A percentile compares a stretch with the other conserved stretches of the same genome.
phyloP scores from a whole-genome alignment of 495 filamentous ascomycete genomes.

The Venustampulla echinocandica region DNA sequence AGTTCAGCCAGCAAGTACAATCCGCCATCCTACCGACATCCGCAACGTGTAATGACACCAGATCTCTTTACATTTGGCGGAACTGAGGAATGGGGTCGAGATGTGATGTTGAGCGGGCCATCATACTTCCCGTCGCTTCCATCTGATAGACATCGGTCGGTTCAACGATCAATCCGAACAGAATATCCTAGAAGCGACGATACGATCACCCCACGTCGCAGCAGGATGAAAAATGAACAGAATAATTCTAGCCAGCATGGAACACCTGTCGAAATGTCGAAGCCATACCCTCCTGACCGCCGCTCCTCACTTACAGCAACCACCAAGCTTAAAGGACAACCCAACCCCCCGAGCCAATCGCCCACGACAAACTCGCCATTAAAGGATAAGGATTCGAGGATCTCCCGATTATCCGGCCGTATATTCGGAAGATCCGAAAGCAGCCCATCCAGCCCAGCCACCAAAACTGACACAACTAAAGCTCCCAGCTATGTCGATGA shows the following conservation, averaged over 20 bases:
- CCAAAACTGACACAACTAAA: not conserved
- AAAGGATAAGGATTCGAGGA: constrained; percentile 4
- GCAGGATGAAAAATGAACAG: not conserved
- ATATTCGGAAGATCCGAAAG: not conserved
- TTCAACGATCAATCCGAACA: constrained; percentile 13
- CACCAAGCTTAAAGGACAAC: constrained; percentile 8
- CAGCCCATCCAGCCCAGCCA: not conserved
- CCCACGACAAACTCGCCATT: too few species aligned
- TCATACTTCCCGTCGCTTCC: constrained; percentile 7
- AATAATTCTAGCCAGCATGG: constrained; percentile 1
- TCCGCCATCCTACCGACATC: not conserved
- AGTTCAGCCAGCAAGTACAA: constrained; percentile 2
- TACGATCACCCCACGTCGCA: not conserved
- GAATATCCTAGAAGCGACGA: constrained; percentile 15
- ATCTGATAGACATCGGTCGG: constrained; percentile 1
- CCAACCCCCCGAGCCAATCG: too few species aligned
- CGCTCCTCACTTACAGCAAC: constrained; percentile 18
- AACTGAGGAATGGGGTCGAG: constrained; percentile 14
- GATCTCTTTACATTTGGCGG: constrained; percentile 17
- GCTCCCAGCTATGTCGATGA: constrained; percentile 4
- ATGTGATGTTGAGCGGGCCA: constrained; percentile 20
- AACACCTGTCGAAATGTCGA: constrained; percentile 5
- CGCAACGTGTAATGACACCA: constrained; percentile 10
- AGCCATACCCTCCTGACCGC: constrained; percentile 13
- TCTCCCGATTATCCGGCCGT: not conserved